Evolutionary conservation across 495 filamentous ascomycete genomes (phyloP).

Genomic region (Talaromyces trachyspermus): DNA sequence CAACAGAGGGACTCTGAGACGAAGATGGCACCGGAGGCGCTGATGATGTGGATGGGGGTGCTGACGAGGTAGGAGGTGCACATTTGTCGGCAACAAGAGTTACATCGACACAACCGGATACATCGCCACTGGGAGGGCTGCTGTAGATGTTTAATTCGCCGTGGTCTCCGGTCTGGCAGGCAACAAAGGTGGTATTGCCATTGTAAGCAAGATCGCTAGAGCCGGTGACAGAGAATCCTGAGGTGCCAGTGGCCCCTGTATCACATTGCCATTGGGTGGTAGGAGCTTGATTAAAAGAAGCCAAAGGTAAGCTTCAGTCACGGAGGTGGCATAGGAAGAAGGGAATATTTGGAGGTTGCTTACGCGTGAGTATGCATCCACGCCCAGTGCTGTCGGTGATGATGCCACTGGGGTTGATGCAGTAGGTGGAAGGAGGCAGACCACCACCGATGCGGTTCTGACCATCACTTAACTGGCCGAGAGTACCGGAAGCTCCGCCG

Average conservation of each 20-base stretch:
- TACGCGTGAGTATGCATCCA: slow-evolving; percentile 53
- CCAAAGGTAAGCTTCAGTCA: too few species aligned
- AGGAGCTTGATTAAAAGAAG: slow-evolving; percentile 33
- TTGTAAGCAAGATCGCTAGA: slow-evolving; percentile 38
- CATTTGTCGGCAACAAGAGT: slow-evolving; percentile 43
- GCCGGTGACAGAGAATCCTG: slow-evolving; percentile 43
- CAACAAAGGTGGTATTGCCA: slow-evolving; percentile 41
- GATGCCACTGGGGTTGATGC: slow-evolving; percentile 37
- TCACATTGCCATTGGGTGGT: slow-evolving; percentile 64
- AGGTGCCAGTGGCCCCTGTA: slow-evolving; percentile 32
- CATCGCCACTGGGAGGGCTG: slow-evolving; percentile 32
- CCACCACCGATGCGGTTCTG: slow-evolving; percentile 46
- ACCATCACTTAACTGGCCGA: slow-evolving; percentile 49
- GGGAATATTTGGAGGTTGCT: slow-evolving; percentile 13
- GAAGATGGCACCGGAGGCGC: neutral
- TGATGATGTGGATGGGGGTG: neutral
- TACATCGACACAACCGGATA: slow-evolving; percentile 39
- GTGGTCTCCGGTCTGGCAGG: slow-evolving; percentile 45
- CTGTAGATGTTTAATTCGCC: slow-evolving; percentile 47
- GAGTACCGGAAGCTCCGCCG: slow-evolving; percentile 36
- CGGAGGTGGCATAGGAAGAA: too few species aligned
- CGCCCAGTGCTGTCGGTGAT: slow-evolving; percentile 46
- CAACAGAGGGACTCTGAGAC: slow-evolving; percentile 4
- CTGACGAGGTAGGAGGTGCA: slow-evolving; percentile 1
- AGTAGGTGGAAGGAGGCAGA: slow-evolving; percentile 31